Evolutionary conservation across 306 rosid genomes (phyloP).

Genomic region (Casuarina glauca): DNA sequence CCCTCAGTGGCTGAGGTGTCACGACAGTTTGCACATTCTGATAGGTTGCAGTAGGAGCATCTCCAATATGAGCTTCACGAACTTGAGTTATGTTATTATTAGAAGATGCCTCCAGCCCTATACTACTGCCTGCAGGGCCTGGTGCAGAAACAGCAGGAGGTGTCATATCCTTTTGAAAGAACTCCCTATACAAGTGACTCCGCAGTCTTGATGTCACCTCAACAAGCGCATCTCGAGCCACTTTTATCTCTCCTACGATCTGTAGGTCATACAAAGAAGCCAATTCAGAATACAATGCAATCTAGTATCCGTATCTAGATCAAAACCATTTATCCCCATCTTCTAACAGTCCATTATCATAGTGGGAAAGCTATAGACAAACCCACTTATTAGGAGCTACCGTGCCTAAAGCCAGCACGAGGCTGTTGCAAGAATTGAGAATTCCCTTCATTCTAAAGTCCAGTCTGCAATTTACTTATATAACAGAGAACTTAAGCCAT

Average conservation of each 20-base stretch:
- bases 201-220: slow-evolving; percentile 92
- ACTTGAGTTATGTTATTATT: slow-evolving; percentile 42
- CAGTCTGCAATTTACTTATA: slow-evolving; percentile 12
- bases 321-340: background rate
- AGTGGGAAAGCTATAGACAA: background rate
- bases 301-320: background rate
- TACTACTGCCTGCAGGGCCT: slow-evolving; percentile 31
- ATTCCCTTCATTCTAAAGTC: slow-evolving; percentile 21
- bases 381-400: slow-evolving; percentile 6
- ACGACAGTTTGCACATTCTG: slow-evolving; percentile 55
- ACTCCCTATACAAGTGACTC: slow-evolving; percentile 72
- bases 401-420: background rate
- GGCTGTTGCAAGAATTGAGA: slow-evolving; percentile 29
- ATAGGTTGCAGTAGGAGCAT: slow-evolving; percentile 43
- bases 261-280: slow-evolving; percentile 34
- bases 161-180: slow-evolving; percentile 60
- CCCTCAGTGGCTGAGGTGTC: slow-evolving; percentile 59
- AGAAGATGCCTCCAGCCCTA: slow-evolving; percentile 53
- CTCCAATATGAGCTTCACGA: slow-evolving; percentile 42
- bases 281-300: slow-evolving; percentile 4
- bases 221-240: slow-evolving; percentile 86
- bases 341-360: background rate
- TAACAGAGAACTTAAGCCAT: slow-evolving; percentile 14
- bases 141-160: slow-evolving; percentile 48
- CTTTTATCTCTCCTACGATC: slow-evolving; percentile 94